Conservation (phyloP, 2,329 filamentous ascomycete genomes). For the Alternaria hordeiaustralica region DNA sequence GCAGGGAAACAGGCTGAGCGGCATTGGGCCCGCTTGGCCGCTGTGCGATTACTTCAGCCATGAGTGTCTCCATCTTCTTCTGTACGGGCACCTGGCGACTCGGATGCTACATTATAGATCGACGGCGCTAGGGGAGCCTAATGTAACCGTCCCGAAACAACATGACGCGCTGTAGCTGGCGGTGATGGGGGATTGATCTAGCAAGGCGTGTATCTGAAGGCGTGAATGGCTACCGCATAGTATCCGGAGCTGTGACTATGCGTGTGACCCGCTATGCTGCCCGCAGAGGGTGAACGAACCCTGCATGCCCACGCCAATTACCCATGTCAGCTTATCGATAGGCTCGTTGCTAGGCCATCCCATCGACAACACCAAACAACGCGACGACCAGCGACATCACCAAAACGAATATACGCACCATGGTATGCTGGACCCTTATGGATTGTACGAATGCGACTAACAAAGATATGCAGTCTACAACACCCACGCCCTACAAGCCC, state of each 20-base stretch:
- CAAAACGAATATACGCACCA: neutral
- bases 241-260: neutral
- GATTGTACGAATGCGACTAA: neutral
- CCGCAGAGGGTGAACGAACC: neutral
- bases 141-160: constrained; percentile 15
- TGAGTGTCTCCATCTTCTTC: constrained; percentile 34
- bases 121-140: constrained; percentile 25
- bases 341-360: constrained; percentile 5
- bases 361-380: constrained; percentile 9
- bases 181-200: neutral
- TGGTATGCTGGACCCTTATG: constrained; percentile 3
- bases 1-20: constrained; percentile 30
- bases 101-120: constrained; percentile 24
- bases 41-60: constrained; percentile 42
- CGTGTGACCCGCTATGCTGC: neutral
- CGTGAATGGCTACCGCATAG: neutral
- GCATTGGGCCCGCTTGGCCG: constrained; percentile 26
- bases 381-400: neutral
- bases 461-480: constrained; percentile 33
- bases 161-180: constrained; percentile 7
- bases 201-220: neutral
- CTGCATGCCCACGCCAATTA: neutral
- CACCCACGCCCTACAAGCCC: constrained; percentile 49
- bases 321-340: constrained; percentile 6
- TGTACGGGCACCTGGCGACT: constrained; percentile 9